Conservation (phyloP, 2,329 filamentous ascomycete genomes). For the Dothideomycetes sp. region DNA sequence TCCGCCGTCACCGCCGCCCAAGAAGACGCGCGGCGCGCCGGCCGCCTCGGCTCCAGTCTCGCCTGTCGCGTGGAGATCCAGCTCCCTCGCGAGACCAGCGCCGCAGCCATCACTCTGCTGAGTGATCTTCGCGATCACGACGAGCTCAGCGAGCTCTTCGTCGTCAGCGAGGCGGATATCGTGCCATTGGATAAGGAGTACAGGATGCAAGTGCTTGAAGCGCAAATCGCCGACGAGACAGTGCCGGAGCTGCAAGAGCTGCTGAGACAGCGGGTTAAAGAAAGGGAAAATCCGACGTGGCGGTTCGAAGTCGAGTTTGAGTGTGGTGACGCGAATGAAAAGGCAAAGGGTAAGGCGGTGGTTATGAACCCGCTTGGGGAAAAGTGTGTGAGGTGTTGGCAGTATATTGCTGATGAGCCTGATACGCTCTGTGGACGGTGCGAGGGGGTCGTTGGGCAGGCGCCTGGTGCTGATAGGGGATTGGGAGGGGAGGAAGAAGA, state of each 20-base stretch:
- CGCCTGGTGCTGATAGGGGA: neutral
- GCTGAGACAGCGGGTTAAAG: too few species aligned
- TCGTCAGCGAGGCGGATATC: conserved; percentile 28
- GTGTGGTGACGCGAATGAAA: conserved; percentile 14
- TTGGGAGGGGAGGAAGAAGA: conserved; percentile 4
- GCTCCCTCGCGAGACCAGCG: conserved; percentile 10
- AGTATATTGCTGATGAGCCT: conserved; percentile 57
- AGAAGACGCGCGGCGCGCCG: conserved; percentile 60
- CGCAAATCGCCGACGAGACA: conserved; percentile 7
- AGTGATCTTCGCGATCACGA: conserved; percentile 11
- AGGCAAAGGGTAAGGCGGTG: conserved; percentile 14
- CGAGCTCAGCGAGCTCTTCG: conserved; percentile 30
- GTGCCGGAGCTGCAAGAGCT: too few species aligned
- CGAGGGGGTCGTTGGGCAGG: conserved; percentile 34
- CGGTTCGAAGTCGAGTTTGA: conserved; percentile 31
- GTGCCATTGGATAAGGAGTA: conserved; percentile 7
- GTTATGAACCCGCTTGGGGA: conserved; percentile 35
- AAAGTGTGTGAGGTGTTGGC: conserved; percentile 88
- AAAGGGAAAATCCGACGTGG: conserved; percentile 23
- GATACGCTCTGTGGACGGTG: conserved; percentile 64
- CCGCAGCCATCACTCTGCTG: conserved; percentile 4
- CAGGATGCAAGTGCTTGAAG: conserved; percentile 6
- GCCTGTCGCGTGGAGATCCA: conserved; percentile 59
- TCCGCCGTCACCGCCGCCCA: conserved; percentile 62
- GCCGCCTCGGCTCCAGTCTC: conserved; percentile 68